Conservation (phyloP, 1,284 basidiomycete genomes). For the Apiotrichum laibachii region DNA sequence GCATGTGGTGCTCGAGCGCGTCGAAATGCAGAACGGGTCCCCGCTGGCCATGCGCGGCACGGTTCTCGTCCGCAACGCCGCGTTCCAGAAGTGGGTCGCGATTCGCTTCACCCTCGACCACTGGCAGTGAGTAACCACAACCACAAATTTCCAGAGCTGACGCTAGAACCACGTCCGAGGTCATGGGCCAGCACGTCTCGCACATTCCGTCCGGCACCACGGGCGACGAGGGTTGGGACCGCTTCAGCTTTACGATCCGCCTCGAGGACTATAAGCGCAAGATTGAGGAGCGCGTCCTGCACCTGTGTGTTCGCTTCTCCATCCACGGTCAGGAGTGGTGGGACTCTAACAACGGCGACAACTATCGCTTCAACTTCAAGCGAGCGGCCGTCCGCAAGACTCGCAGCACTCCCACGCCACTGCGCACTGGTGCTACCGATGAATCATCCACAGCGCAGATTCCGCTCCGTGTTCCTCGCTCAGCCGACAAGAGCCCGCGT, state of each 20-base stretch:
- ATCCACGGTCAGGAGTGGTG: conserved; percentile 53
- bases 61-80: conserved; percentile 55
- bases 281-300: conserved; percentile 64
- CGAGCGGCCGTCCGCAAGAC: conserved; percentile 27
- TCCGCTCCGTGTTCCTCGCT: not conserved
- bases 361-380: conserved; percentile 54
- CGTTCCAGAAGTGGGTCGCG: conserved; percentile 57
- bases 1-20: conserved; percentile 48
- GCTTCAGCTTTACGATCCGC: conserved; percentile 59
- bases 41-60: conserved; percentile 51
- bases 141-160: not conserved
- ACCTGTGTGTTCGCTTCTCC: conserved; percentile 64
- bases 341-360: conserved; percentile 54
- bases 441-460: not conserved
- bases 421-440: not conserved
- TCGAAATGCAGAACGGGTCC: conserved; percentile 34
- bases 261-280: conserved; percentile 70
- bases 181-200: conserved; percentile 50
- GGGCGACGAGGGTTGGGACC: conserved; percentile 53
- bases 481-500: conserved; percentile 20
- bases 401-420: not conserved
- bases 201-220: conserved; percentile 49
- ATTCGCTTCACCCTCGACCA: conserved; percentile 58
- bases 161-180: conserved; percentile 55
- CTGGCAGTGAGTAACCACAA: conserved; percentile 53